A percentile compares a stretch with the other conserved stretches of the same genome.
phyloP scores from a whole-genome alignment of 2,329 filamentous ascomycete genomes.

The Fonsecaea multimorphosa region DNA sequence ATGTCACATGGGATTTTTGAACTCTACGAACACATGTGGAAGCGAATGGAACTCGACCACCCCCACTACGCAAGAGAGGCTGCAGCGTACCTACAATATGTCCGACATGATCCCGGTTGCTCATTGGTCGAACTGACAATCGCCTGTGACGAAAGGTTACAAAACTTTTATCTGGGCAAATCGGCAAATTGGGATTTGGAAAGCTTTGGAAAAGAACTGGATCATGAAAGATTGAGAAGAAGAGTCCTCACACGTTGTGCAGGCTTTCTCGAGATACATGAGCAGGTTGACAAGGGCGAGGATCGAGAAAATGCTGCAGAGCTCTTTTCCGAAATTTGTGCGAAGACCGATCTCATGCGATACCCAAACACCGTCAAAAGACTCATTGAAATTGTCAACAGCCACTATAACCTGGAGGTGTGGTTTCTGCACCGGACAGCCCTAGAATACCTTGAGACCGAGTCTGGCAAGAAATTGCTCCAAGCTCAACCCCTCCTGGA shows the following conservation, averaged over 20 bases:
- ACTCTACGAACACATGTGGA: not conserved
- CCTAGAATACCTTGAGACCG: not conserved
- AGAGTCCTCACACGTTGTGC: not conserved
- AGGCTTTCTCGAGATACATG: not conserved
- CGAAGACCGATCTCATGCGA: not conserved
- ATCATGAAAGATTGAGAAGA: not conserved
- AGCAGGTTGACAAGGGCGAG: not conserved
- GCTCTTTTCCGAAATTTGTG: too few relatives aligned
- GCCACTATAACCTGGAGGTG: not conserved
- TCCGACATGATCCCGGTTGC: not conserved
- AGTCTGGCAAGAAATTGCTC: not conserved
- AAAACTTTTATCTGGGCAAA: not conserved
- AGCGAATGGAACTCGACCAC: not conserved
- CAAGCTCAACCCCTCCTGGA: not conserved
- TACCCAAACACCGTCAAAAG: not conserved
- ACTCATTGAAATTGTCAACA: not conserved
- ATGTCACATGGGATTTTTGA: not conserved
- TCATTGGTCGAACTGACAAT: not conserved
- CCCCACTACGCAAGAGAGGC: not conserved
- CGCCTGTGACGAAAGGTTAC: not conserved
- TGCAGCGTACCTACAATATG: not conserved
- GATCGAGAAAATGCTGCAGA: not conserved
- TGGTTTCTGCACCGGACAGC: constrained; percentile 7
- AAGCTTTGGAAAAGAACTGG: not conserved
- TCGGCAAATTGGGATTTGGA: not conserved